Percentiles rank a stretch among this genome's conserved stretches.
Conservation (phyloP, 257 asterid species). For the Penstemon newberryi region DNA sequence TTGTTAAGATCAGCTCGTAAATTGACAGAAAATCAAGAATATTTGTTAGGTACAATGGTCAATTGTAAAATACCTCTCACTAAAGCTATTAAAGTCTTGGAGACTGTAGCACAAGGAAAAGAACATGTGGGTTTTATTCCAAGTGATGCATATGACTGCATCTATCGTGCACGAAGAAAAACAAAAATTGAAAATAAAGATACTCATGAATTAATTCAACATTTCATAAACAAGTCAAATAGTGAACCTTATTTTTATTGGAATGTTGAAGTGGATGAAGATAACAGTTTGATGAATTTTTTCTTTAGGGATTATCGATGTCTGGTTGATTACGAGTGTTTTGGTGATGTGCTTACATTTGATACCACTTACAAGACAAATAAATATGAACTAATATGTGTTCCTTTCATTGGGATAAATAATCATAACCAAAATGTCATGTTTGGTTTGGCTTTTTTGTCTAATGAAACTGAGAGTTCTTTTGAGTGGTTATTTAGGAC, state of each 20-base stretch:
- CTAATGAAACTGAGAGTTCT: background rate
- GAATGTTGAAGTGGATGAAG: background rate
- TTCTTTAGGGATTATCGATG: background rate
- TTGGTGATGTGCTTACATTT: background rate
- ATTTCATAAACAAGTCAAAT: background rate
- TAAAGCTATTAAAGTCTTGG: background rate
- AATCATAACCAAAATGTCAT: background rate
- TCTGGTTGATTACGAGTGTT: background rate
- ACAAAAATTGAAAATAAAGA: background rate
- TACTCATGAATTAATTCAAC: background rate
- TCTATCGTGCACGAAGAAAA: background rate
- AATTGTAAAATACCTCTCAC: background rate
- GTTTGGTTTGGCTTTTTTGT: background rate
- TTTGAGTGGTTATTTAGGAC: background rate
- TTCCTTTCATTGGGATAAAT: background rate
- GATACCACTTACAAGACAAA: background rate
- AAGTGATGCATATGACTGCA: background rate
- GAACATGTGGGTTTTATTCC: background rate
- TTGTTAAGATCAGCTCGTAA: background rate
- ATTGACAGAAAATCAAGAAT: background rate
- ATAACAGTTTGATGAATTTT: background rate
- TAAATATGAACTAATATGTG: background rate
- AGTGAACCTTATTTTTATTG: background rate
- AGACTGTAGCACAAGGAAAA: background rate
- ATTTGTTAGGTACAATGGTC: background rate